Evolutionary conservation across 371 early-diverging fungal genomes (phyloP), one percentile per base, ranked within the genome.

Genomic region (Mucor saturninus): DNA sequence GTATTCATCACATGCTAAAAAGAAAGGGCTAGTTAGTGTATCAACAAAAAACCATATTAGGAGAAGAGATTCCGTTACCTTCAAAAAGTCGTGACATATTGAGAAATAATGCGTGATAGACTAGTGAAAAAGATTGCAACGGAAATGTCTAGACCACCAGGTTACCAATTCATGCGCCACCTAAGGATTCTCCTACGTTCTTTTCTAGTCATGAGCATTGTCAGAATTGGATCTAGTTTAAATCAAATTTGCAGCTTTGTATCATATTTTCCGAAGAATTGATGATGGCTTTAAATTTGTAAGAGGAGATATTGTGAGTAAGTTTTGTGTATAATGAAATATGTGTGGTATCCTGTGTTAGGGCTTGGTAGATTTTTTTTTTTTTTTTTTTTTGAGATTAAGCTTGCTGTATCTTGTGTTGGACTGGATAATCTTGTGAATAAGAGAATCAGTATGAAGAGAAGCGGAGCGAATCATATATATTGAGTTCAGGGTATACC

Each of bases 21-120:
- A 54, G 35, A 54, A 54, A 54, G 37, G 31, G 35, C 54, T 54
- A 54, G 37, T 54, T 54, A 54, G 54, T 54, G 31, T 54, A 54
- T 54, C 54, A 54, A 32, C 54, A 54, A 54, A 54, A 54, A 54
- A 5, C 35, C 54, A 54, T 54, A 54, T 54, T 54, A 54, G 37
- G 35, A 54, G 54, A 54, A 54, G 54, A 54, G 54, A 7, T 37
- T 54, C 35, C 4, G 54, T n/a, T 54, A 54, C 54, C 54, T 35
- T 35, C 37, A 54, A 15, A 31, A n/a, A 54, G 54, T 54, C 54
- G 54, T 54, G 54, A 54, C 31, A 54, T 54, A 54, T 2, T 35
- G 54, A 54, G 35, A 35, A 35, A 54, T 30, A 54, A 37, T 3
- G 35, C 37, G 35, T 35, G 35, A 54, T 6, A 54, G 35, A 35